Percentiles rank a stretch among this genome's conserved stretches.
Evolutionary conservation across 345 rosid genomes (phyloP).

Genomic region (Excoecaria cochinchinensis): DNA sequence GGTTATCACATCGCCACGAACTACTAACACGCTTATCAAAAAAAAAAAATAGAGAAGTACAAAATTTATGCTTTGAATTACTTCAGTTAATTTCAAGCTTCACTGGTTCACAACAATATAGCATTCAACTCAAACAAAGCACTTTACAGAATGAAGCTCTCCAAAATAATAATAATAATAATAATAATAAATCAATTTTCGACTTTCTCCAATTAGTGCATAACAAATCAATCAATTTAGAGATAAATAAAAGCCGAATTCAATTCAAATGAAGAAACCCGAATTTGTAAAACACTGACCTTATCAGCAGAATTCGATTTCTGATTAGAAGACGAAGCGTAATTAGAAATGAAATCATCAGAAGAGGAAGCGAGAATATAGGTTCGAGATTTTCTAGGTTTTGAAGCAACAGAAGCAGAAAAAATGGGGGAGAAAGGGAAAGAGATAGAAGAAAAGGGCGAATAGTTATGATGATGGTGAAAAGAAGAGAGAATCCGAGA

Average conservation of each 20-base stretch:
- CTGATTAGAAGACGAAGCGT: constrained; percentile 41
- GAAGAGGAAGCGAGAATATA: constrained; percentile 40
- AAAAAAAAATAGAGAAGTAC: neutral
- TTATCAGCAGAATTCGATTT: constrained; percentile 37
- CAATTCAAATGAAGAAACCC: neutral
- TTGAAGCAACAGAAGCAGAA: constrained; percentile 7
- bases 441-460: neutral
- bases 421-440: constrained; percentile 6
- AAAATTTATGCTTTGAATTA: neutral
- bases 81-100: neutral
- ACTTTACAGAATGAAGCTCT: neutral
- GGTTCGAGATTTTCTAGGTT: constrained; percentile 31
- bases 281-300: constrained; percentile 28
- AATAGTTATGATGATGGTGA: neutral
- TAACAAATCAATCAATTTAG: neutral
- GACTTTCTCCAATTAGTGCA: neutral
- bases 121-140: constrained; percentile 1
- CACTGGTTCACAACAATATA: neutral
- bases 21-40: neutral
- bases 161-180: neutral
- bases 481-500: neutral
- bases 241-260: neutral
- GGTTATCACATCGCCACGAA: neutral
- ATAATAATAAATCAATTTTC: too few species aligned
- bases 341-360: constrained; percentile 38